Evolutionary conservation across 169 alveolate species (phyloP), one percentile per base, ranked within the genome.

Genomic region (Miamiensis avidus): DNA sequence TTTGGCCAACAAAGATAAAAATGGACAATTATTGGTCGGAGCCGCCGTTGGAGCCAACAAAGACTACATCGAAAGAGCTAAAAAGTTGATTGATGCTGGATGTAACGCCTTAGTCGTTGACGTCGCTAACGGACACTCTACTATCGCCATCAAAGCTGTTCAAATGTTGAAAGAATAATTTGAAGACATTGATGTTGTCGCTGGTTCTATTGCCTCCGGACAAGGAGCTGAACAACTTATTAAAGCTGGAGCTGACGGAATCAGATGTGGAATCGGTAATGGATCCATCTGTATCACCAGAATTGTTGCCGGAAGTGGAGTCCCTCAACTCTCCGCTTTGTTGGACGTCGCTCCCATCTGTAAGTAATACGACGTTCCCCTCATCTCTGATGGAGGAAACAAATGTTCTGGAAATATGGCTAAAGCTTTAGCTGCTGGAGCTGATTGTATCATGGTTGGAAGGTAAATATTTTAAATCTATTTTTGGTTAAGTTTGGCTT

Each of bases 241-340:
- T 1, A 30, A 90, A 69, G 91, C 92, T 29, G 94, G 94, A 27
- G 94, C 94, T 73, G 91, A 88, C 83, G 91, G 91, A 30, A 88
- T 88, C 28, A 69, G 91, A 72, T 88, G 91, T 74, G 91, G 91
- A 32, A 88, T 88, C 31, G 91, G 91, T 27, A 88, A 88, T 88
- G 91, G 91, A 26, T 81, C 88, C 25, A 88, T 88, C 31, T 88
- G 91, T 78, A 88, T 88, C n/a, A 88, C 91, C 25, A 88, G 91
- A 83, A 85, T 88, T 11, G 92, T 88, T 0, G 49, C 89, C 11
- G 92, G 92, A n/a, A 64, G 84, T 28, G 92, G 92, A 34, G 92
- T 88, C 0, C 92, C 92, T 25, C 72, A 79, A 65, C 75, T 84
- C 78, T 78, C 84, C 33, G 92, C 92, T n/a, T 76, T 88, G 33